Evolutionary conservation across 2,329 filamentous ascomycete species (phyloP), one percentile per base, ranked within the genome.

Genomic region (Aspergillus carbonarius): DNA sequence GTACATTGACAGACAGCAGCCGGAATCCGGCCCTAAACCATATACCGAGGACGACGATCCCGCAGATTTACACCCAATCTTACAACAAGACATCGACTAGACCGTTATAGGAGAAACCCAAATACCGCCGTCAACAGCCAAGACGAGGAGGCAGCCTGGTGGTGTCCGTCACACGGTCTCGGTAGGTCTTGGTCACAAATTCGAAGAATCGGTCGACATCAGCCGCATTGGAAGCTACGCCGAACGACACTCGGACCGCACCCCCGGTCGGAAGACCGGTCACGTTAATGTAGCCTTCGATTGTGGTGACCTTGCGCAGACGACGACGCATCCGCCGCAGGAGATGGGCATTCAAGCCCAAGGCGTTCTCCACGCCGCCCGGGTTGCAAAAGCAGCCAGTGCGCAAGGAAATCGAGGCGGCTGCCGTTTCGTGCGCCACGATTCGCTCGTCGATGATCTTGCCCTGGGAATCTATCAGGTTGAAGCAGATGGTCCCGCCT

Each of bases 361-460:
- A 49, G 6, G 57, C 57, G 6, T 46, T 52, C 32, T 59, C 57
- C 13, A 46, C 40, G 12, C 47, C 47, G 5, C 57, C 57, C 4
- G 57, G 57, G 12, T 59, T 59, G 42, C 57, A 59, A 17, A 59
- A 59, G 17, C 57, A 59, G 18, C 57, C 57, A 15, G 57, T 59
- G 23, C 57, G 57, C 39, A 59, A 23, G 20, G 57, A 59, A 13
- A 59, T 56, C 13, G 35, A 6, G 27, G 39, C 47, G 5, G 47
- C 32, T 4, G 57, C 47, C 7, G 57, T 56, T 35, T 59, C 57
- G 39, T 20, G 40, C 46, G 47, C 57, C 35, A 59, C 57, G 20
- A 59, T n/a, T n/a, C 57, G 57, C 53, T 59, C 57, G 17, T 59
- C 57, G 27, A 59, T 32, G 7, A 59, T 54, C 39, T 52, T 56